Base-by-base conservation (phyloP, 2,329 filamentous ascomycete species). In the Colletotrichum siamense region DNA sequence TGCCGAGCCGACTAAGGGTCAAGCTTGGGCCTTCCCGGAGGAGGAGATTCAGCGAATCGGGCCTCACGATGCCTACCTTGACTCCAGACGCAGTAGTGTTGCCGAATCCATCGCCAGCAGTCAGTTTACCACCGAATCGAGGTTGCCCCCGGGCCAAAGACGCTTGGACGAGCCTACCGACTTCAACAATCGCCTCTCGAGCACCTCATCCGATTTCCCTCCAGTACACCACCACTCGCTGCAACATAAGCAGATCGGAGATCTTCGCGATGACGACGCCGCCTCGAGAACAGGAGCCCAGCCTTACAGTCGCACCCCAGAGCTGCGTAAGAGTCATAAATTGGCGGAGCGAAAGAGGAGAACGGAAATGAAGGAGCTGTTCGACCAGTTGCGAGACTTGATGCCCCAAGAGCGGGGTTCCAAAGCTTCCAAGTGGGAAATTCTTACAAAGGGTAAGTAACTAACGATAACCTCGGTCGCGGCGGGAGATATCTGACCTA, bases 351-450 rank as follows among this genome's bases (percentile, higher is more conserved):
- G 95, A 49, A 97, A 97, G 86, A 91, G 95, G 52, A 89, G 95
- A 77, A 96, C 95, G 10, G 95, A 97, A 82, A 97, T 97, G 95
- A 97, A 97, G 86, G 93, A 95, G 81, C 86, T 97, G 0, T 97
- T 97, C 81, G 95, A 97, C 79, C 93, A 95, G 79, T 86, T 97
- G 10, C 92, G 95, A 79, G 93, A 94, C 79, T 88, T 95, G 49
- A 93, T 96, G 86, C 95, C 95, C 2, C 94, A 95, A 79, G 95
- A 95, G 80, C 92, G 95, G 18, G 95, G 95, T 2, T 94, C 94
- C 28, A 98, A 97, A 83, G 95, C 95, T 0, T 96, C 94, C 79
- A 98, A 98, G 80, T 98, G 95, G 95, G 95, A 98, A 80, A 96
- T 96, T 65, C 83, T 98, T 18, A 96, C 94, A 4, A 96, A 96